A percentile compares a stretch with the other conserved stretches of the same genome.
These are phyloP conservation scores for Fusarium sp. DNA, from an alignment of 2,329 filamentous ascomycete species.

Conservation along the genomic window DNA sequence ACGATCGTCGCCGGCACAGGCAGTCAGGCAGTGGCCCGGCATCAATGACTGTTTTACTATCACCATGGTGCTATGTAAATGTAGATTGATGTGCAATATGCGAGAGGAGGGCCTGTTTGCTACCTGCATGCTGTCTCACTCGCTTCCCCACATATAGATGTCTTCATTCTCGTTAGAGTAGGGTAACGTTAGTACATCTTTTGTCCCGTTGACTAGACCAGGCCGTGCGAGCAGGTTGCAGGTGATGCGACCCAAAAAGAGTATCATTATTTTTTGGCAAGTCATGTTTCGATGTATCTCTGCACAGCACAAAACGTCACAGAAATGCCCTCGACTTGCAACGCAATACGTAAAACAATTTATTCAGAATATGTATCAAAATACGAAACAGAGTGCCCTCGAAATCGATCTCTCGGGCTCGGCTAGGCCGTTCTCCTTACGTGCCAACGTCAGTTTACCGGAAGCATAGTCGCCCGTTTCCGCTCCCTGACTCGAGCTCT, in stretches of 20 bases:
- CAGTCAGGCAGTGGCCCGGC: neutral
- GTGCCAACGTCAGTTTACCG: slow-evolving; percentile 1
- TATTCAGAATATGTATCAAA: neutral
- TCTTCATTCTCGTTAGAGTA: slow-evolving; percentile 6
- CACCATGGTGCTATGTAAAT: too few relatives aligned
- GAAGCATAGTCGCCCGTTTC: slow-evolving; percentile 19
- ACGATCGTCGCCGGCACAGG: slow-evolving; percentile 24
- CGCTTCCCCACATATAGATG: slow-evolving; percentile 15
- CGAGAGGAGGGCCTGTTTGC: slow-evolving; percentile 1
- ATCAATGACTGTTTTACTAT: too few relatives aligned
- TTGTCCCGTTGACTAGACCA: slow-evolving; percentile 20
- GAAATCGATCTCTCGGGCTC: neutral
- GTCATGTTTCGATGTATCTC: slow-evolving; percentile 3
- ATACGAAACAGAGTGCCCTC: slow-evolving; percentile 6
- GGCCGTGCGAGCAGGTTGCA: slow-evolving; percentile 34
- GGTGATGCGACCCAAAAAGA: neutral
- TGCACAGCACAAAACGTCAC: slow-evolving; percentile 15
- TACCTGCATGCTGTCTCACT: slow-evolving; percentile 25
- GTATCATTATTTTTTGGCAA: slow-evolving; percentile 19
- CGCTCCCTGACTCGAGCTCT: slow-evolving; percentile 18
- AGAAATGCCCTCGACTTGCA: slow-evolving; percentile 8
- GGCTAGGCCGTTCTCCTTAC: neutral
- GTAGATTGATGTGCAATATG: too few relatives aligned
- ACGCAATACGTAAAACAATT: slow-evolving; percentile 5
- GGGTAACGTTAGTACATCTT: slow-evolving; percentile 4